Base-by-base conservation (phyloP, 2,329 filamentous ascomycete species). In the Xylariaceae sp. region DNA sequence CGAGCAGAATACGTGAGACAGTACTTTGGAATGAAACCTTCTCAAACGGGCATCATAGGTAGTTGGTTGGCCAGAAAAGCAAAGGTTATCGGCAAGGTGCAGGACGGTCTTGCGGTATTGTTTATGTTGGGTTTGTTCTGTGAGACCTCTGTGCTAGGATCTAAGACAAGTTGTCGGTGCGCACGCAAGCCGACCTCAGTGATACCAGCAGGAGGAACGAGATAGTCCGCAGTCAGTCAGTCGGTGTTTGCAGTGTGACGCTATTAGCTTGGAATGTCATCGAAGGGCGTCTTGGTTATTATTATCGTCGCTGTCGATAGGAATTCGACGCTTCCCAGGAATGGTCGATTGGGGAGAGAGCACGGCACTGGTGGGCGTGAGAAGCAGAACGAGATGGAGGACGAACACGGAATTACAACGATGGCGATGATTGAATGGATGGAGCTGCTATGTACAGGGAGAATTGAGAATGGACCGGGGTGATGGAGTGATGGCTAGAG, bases 111-210 rank as follows among this genome's bases (percentile, higher is more conserved):
- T 42, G 47, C 41, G 41, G 28, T 47, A 34, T 40, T 44, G 42
- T 37, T 47, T 38, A 32, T 37, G 39, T 42, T 38, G 43, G 34
- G 30, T 39, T 39, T 34, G 38, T 45, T 34, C 47, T 52, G 22
- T 26, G 22, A 26, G 22, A 26, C 22, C 22, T 26, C 44, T 48
- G 47, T 51, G 44, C 44, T 48, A 51, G 42, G 50, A 48, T 43
- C 42, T 39, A 42, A 48, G 45, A 45, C 51, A 47, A 50, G 38
- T 26, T 11, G 22, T 26, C 22, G 36, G 41, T 8, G 30, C 12
- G 30, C 16, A 32, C 13, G 30, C 43, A 49, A 36, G 42, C 19
- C 22, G 32, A 19, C 34, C 22, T 13, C 22, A 12, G 32, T n/a
- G n/a, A n/a, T n/a, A n/a, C n/a, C n/a, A n/a, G n/a, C 22, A 11